Evolutionary conservation across 805 yeast species (phyloP).

Genomic region (Candida peoriensis): DNA sequence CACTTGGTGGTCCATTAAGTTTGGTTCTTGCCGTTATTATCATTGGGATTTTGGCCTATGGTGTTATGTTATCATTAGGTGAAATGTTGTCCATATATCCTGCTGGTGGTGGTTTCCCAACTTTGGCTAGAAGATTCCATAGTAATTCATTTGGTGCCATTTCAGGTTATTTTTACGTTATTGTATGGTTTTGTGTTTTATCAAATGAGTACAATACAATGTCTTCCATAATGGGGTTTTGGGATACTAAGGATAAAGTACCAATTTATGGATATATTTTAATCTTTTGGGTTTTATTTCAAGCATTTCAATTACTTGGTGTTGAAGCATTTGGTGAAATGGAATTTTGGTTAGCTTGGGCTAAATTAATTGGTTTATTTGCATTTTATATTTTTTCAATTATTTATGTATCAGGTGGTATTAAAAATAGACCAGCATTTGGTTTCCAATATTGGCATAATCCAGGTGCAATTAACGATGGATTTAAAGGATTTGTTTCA

Average conservation of each 20-base stretch:
- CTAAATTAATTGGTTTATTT: slow-evolving; percentile 42
- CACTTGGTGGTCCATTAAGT: slow-evolving; percentile 49
- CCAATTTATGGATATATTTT: slow-evolving; percentile 53
- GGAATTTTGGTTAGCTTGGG: slow-evolving; percentile 49
- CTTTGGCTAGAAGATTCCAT: slow-evolving; percentile 46
- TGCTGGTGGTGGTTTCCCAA: slow-evolving; percentile 41
- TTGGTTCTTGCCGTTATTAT: slow-evolving; percentile 41
- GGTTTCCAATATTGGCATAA: slow-evolving; percentile 28
- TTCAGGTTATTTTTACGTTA: slow-evolving; percentile 49
- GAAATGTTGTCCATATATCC: slow-evolving; percentile 52
- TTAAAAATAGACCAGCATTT: slow-evolving; percentile 28
- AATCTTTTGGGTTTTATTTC: slow-evolving; percentile 47
- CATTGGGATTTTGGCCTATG: slow-evolving; percentile 48
- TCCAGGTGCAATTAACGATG: slow-evolving; percentile 34
- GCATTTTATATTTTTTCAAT: slow-evolving; percentile 49
- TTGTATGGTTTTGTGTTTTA: slow-evolving; percentile 54
- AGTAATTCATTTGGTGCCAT: slow-evolving; percentile 54
- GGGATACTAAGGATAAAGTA: slow-evolving; percentile 45
- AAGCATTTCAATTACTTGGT: slow-evolving; percentile 46
- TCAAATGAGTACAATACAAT: slow-evolving; percentile 53
- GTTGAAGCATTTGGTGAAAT: slow-evolving; percentile 54
- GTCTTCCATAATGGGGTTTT: slow-evolving; percentile 38
- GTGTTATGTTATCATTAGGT: slow-evolving; percentile 55
- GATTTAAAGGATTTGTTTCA: slow-evolving; percentile 50
- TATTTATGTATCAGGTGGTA: slow-evolving; percentile 38